These are phyloP conservation scores for Colletotrichum eremochloae DNA, from an alignment of 2,329 filamentous ascomycete genomes.

Conservation along the genomic window DNA sequence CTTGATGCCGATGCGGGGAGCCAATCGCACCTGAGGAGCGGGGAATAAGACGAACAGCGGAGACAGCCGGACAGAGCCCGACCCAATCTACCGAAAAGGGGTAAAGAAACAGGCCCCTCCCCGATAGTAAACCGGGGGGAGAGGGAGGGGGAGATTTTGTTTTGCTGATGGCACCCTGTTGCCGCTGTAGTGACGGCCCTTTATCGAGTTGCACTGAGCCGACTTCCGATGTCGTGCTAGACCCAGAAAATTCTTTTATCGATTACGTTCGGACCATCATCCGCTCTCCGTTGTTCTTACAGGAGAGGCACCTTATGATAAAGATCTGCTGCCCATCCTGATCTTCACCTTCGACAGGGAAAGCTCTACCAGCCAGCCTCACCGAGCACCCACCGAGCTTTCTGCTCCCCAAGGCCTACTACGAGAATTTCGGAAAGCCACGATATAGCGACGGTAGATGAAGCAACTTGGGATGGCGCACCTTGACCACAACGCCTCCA, in stretches of 20 bases:
- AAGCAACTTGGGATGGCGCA: conserved; percentile 25
- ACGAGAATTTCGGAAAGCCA: too few relatives aligned
- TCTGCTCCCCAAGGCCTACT: background rate
- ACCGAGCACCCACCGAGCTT: conserved; percentile 7
- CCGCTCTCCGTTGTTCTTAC: background rate
- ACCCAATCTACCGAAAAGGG: conserved; percentile 24
- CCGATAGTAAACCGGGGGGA: conserved; percentile 12
- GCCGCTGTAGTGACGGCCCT: background rate
- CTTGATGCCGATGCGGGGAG: background rate
- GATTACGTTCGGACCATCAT: conserved; percentile 16
- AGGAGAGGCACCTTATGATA: conserved; percentile 4
- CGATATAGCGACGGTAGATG: background rate
- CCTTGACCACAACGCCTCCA: conserved; percentile 23
- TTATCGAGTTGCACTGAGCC: background rate
- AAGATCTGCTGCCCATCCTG: conserved; percentile 20
- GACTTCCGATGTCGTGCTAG: conserved; percentile 37
- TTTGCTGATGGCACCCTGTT: background rate
- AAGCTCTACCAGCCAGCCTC: background rate
- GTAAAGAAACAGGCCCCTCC: conserved; percentile 33
- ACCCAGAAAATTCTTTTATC: conserved; percentile 39
- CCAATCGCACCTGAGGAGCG: background rate
- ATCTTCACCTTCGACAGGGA: background rate
- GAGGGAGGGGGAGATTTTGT: background rate
- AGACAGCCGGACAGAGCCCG: conserved; percentile 21
- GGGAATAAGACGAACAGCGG: conserved; percentile 13